Base-by-base conservation (phyloP, 2,329 filamentous ascomycete genomes). In the Dactylellina sp. region DNA sequence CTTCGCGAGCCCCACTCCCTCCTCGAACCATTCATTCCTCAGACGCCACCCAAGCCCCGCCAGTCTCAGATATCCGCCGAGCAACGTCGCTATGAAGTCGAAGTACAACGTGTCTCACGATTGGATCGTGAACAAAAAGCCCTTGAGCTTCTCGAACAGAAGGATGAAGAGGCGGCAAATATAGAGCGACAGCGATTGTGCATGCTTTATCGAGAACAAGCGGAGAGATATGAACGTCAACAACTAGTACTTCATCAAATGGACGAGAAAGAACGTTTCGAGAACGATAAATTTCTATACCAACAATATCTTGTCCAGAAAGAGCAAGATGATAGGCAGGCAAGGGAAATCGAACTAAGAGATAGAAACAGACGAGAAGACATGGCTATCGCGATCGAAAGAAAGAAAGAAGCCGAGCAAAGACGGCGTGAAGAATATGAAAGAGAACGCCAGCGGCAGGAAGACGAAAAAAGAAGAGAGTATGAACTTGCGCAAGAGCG, bases 401-500 rank as follows among this genome's bases (percentile, higher is more conserved):
- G 50, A 16, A 68, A 68, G 44, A 68, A 75, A 42, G 71, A 75
- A 22, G 71, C 62, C 2, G 71, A 75, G 28, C 37, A 40, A 18
- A 50, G 12, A 49, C 32, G 53, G 25, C 64, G 57, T 4, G 63
- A 70, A 55, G 63, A 75, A 11, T 75, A 61, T 40, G 64, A 70
- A 24, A 39, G 22, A 18, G 71, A 75, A 24, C 63, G 71, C 22
- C 57, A 24, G n/a, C 62, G 57, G 11, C 40, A 63, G 32, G 71
- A 75, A 37, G 71, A 75, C 32, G 71, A 75, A 18, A 40, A n/a
- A 11, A 60, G 28, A 44, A 53, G 62, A 47, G 63, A 75, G 28
- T 75, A 75, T 40, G 63, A 68, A 20, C 57, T 75, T 20, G 71
- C 71, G 5, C 71, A 63, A 53, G 63, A 70, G 55, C 46, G 71